Percentiles rank a stretch among this genome's conserved stretches.
Conservation (phyloP, 805 yeast genomes). For the Wickerhamiella sorbophila region DNA sequence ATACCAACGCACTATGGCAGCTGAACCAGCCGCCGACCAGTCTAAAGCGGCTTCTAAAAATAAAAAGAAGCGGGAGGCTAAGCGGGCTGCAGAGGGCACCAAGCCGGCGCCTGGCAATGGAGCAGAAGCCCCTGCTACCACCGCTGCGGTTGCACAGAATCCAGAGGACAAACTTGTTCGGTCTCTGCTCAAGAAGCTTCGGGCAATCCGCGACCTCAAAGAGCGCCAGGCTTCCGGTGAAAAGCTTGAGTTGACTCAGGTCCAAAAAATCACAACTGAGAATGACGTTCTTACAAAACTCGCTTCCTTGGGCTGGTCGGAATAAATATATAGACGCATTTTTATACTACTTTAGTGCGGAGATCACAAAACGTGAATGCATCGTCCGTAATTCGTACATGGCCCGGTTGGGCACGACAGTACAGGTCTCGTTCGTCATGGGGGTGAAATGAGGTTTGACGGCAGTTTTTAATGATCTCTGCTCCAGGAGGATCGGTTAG, state of each 20-base stretch:
- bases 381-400: slow-evolving; percentile 10
- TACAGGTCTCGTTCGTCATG: slow-evolving; percentile 40
- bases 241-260: slow-evolving; percentile 81
- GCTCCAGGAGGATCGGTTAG: slow-evolving; percentile 55
- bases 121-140: not conserved
- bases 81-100: slow-evolving; percentile 8
- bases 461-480: slow-evolving; percentile 39
- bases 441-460: slow-evolving; percentile 43
- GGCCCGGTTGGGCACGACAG: slow-evolving; percentile 19
- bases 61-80: slow-evolving; percentile 43
- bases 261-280: slow-evolving; percentile 79
- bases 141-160: slow-evolving; percentile 32
- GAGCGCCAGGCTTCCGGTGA: slow-evolving; percentile 75
- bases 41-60: slow-evolving; percentile 60
- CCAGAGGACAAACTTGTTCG: slow-evolving; percentile 89
- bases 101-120: not conserved
- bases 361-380: slow-evolving; percentile 31
- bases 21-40: slow-evolving; percentile 30
- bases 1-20: slow-evolving; percentile 15
- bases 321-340: slow-evolving; percentile 17
- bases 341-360: slow-evolving; percentile 18
- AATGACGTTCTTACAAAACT: slow-evolving; percentile 64
- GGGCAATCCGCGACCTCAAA: slow-evolving; percentile 89
- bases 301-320: slow-evolving; percentile 55
- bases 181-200: slow-evolving; percentile 74